Base-by-base conservation (phyloP, 1,139 yeast species). In the Saccharomycopsis hybrid region DNA sequence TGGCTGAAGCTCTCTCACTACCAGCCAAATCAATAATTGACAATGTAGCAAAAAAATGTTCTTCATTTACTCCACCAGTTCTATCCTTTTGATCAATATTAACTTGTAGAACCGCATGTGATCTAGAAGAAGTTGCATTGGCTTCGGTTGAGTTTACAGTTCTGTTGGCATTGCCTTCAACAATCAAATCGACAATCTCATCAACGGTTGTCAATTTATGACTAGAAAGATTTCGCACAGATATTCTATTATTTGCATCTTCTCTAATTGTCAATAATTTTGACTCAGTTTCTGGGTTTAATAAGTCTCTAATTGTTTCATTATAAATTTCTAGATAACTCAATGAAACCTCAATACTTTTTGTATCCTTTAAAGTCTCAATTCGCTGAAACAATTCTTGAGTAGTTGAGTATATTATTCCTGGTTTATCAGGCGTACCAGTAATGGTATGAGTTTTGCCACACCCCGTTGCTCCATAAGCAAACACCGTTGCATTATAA, bases 401-500 rank as follows among this genome's bases (percentile, higher is more conserved):
- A 84, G 87, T 82, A 0, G 96, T 83, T 49, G 82, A 67, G 58
- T 82, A 86, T 1, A 88, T 83, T 25, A 90, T 78, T 0, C 96
- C 97, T 0, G 96, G 96, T 37, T 77, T 69, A 1, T 75, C 74
- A 0, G 81, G 74, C 0, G 81, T 77, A 0, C 97, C 96, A 65
- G 83, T 78, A 41, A 90, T 86, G 0, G 97, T 90, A 62, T 85
- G 89, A 0, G 97, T 89, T 63, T 90, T 90, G n/a, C 98, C 98
- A 65, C 97, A 92, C 0, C 98, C 98, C 0, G 98, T 89, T 30
- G 96, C 96, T 2, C 98, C 98, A 63, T 92, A 92, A 1, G 98
- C 97, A 69, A 92, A 92, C 0, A 90, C 89, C 0, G 97, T 89
- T 4, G 95, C 84, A 64, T 90, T 88, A 64, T 72, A 87, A 0